These are phyloP conservation scores for Colletotrichum sp. DNA, from an alignment of 2,329 filamentous ascomycete species.

Conservation along the genomic window DNA sequence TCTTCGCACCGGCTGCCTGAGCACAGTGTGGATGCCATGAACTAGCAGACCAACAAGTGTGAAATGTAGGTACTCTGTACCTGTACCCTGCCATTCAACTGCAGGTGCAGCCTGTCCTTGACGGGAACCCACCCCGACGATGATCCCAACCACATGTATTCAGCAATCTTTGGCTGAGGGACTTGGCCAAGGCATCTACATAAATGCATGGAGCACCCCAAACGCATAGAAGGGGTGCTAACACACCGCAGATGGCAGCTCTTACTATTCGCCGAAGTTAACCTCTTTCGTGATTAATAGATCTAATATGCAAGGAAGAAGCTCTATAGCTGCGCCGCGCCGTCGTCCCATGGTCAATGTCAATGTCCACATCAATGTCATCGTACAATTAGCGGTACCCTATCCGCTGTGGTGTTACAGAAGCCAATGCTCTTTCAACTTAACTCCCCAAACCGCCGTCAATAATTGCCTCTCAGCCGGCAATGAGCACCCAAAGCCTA, in stretches of 20 bases:
- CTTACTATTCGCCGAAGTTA: conserved; percentile 4
- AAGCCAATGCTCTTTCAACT: not conserved
- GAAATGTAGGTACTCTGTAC: not conserved
- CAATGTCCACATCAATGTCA: not conserved
- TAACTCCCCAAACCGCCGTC: not conserved
- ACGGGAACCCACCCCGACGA: not conserved
- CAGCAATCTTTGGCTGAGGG: not conserved
- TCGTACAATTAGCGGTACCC: conserved; percentile 5
- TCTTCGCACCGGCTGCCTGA: not conserved
- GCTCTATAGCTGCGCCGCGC: conserved; percentile 8
- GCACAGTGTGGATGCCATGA: no score
- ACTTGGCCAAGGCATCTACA: not conserved
- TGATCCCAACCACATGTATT: not conserved
- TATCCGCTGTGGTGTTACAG: conserved; percentile 16
- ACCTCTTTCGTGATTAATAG: conserved; percentile 17
- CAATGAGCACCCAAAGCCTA: conserved; percentile 72
- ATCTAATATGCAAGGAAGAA: conserved; percentile 16
- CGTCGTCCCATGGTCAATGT: not conserved
- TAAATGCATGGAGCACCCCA: not conserved
- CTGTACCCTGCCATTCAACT: not conserved
- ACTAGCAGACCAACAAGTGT: not conserved
- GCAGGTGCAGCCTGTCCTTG: not conserved
- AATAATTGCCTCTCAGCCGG: conserved; percentile 41
- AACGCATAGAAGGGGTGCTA: not conserved
- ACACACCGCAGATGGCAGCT: not conserved